Evolutionary conservation across 169 alveolate genomes (phyloP), one percentile per base, ranked within the genome.

Genomic region (Plasmodium reichenowi): DNA sequence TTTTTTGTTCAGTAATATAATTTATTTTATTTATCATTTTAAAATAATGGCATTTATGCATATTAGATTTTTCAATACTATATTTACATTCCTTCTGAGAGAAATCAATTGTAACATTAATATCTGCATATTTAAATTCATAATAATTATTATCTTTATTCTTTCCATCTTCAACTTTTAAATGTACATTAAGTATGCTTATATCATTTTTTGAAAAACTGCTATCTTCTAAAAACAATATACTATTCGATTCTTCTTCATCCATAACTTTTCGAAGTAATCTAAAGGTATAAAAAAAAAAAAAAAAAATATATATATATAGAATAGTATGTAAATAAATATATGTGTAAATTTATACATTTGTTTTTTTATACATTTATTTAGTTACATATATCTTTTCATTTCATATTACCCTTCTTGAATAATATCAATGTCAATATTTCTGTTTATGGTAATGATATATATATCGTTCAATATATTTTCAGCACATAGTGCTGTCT

Each of bases 191-290:
- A 9, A 83, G 85, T 68, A 68, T 68, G 32, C 74, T 67, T 26
- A 68, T 54, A 20, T 83, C 91, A 29, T 26, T n/a, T 32, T 68
- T 72, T 15, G 85, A 54, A 12, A 56, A 17, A 3, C 47, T 45
- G 22, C 52, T 70, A n/a, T 83, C 91, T 20, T 83, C 91, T 12
- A 58, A 20, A 63, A 83, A 83, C 43, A 17, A 50, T 32, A 83
- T 70, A n/a, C 85, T 62, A 50, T 83, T 83, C 38, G 91, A 54
- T 10, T 83, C 91, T 13, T 83, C 91, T 38, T 83, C 90, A 45
- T 43, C 78, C 20, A 83, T 68, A 15, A 68, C 70, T 7, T 58
- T 66, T 80, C 70, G 68, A 13, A 83, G 91, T 72, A 83, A 56
- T 29, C 91, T 83, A 54, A 9, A 24, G 2, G 68, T 10, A 38